Conservation (phyloP, 768 basidiomycete genomes). For the Coprinopsis strossmayeri region DNA sequence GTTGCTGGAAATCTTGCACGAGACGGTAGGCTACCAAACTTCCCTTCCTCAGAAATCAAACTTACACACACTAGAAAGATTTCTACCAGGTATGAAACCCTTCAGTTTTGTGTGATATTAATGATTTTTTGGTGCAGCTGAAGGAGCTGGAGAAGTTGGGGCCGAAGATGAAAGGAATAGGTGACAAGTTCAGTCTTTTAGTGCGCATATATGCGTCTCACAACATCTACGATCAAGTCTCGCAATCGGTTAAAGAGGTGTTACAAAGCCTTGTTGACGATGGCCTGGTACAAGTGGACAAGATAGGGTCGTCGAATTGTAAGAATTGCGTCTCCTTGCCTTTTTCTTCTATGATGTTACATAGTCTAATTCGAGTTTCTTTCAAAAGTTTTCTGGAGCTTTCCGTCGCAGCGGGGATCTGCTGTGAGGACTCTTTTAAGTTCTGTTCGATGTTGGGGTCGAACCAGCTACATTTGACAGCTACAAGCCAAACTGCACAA, state of each 20-base stretch:
- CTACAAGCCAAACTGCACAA: slow-evolving; percentile 49
- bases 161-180: slow-evolving; percentile 87
- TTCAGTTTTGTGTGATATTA: background rate
- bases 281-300: slow-evolving; percentile 79
- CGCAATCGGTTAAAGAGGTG: slow-evolving; percentile 89
- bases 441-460: too few species aligned
- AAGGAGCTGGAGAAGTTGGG: slow-evolving; percentile 91
- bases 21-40: slow-evolving; percentile 48
- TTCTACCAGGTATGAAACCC: slow-evolving; percentile 39
- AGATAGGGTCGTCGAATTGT: slow-evolving; percentile 96
- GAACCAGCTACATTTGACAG: too few species aligned
- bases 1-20: slow-evolving; percentile 89
- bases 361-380: too few species aligned
- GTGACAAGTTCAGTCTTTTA: slow-evolving; percentile 42
- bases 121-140: slow-evolving; percentile 36
- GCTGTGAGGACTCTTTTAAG: slow-evolving; percentile 40
- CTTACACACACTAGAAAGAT: slow-evolving; percentile 51
- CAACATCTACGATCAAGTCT: slow-evolving; percentile 39
- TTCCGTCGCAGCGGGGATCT: slow-evolving; percentile 83
- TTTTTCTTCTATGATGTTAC: slow-evolving; percentile 1
- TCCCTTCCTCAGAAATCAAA: background rate
- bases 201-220: background rate
- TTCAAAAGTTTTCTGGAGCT: slow-evolving; percentile 85
- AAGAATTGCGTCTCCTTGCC: too few species aligned
- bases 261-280: slow-evolving; percentile 85